Conservation (phyloP, 805 yeast genomes). For the Debaryomyces maramus region DNA sequence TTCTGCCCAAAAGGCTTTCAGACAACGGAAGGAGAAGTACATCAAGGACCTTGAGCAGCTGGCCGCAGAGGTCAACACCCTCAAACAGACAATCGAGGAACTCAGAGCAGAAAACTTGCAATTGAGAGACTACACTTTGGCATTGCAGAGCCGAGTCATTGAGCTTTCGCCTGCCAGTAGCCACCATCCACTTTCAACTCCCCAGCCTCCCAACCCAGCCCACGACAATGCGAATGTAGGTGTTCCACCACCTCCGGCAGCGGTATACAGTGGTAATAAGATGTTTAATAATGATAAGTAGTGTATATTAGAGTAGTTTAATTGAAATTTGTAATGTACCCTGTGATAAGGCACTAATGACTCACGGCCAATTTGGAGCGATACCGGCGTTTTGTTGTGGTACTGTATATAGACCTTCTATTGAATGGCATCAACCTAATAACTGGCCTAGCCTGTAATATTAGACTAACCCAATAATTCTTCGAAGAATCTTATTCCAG, state of each 20-base stretch:
- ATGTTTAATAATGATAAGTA: slow-evolving; percentile 11
- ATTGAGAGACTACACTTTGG: slow-evolving; percentile 69
- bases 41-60: slow-evolving; percentile 76
- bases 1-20: slow-evolving; percentile 87
- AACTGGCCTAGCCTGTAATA: too few relatives aligned
- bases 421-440: too few relatives aligned
- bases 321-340: too few relatives aligned
- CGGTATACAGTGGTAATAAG: slow-evolving; percentile 11
- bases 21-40: slow-evolving; percentile 79
- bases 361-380: background rate
- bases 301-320: background rate
- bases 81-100: slow-evolving; percentile 65
- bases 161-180: slow-evolving; percentile 35
- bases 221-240: slow-evolving; percentile 8
- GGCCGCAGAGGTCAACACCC: slow-evolving; percentile 60
- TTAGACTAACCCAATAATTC: too few relatives aligned
- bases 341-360: background rate
- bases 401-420: too few relatives aligned
- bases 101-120: slow-evolving; percentile 68
- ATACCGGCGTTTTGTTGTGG: background rate
- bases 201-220: slow-evolving; percentile 3
- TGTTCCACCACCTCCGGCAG: slow-evolving; percentile 16
- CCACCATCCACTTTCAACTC: slow-evolving; percentile 22
- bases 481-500: too few relatives aligned
- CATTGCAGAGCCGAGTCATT: slow-evolving; percentile 65